These are phyloP conservation scores for Pezicula rhizophila DNA, from an alignment of 2,329 filamentous ascomycete species.

Conservation along the genomic window DNA sequence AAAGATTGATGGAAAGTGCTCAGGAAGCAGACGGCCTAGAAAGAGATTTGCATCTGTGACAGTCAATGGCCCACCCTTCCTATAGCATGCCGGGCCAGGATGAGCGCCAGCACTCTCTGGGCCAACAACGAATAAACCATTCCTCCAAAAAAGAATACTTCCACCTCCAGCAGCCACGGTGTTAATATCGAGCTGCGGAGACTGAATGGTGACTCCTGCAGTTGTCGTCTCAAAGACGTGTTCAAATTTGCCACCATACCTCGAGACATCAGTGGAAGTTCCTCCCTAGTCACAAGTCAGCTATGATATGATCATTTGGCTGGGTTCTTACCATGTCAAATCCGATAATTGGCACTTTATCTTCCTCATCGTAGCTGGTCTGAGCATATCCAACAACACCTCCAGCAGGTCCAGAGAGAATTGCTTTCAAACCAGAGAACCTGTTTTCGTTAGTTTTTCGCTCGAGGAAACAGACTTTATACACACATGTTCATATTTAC, in stretches of 20 bases:
- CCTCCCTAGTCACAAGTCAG: constrained; percentile 9
- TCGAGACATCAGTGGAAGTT: constrained; percentile 62
- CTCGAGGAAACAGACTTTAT: no score
- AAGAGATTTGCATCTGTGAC: constrained; percentile 75
- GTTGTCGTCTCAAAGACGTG: constrained; percentile 75
- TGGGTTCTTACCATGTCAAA: constrained; percentile 52
- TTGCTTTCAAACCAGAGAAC: constrained; percentile 57
- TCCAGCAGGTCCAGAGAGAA: constrained; percentile 59
- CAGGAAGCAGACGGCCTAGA: constrained; percentile 52
- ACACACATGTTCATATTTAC: not conserved
- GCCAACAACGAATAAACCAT: constrained; percentile 66
- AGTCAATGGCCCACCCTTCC: constrained; percentile 80
- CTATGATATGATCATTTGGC: no score
- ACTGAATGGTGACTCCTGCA: constrained; percentile 72
- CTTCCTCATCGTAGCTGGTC: constrained; percentile 59
- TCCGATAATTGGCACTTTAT: constrained; percentile 60
- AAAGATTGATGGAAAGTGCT: constrained; percentile 70
- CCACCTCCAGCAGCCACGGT: constrained; percentile 45
- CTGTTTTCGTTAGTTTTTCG: constrained; percentile 37
- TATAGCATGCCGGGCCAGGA: constrained; percentile 83
- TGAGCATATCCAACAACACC: constrained; percentile 61
- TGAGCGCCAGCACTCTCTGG: constrained; percentile 62
- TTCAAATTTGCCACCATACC: constrained; percentile 61
- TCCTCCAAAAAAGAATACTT: constrained; percentile 56
- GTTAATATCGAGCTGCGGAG: constrained; percentile 75